Conservation (phyloP, 305 asterid species). For the Vinca major region DNA sequence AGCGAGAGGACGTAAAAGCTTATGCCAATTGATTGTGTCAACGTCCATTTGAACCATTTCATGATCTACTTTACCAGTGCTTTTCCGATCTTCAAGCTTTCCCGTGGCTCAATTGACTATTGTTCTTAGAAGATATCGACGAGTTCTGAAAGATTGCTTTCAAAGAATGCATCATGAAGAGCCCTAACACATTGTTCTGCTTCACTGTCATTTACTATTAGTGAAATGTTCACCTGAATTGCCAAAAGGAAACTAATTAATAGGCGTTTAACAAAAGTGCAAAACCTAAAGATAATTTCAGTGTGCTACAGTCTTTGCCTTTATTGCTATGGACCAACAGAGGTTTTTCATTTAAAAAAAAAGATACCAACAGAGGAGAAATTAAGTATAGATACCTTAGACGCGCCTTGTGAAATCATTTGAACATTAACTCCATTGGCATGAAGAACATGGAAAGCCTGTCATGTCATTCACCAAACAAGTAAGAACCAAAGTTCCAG, state of each 20-base stretch:
- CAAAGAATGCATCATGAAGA: conserved; percentile 74
- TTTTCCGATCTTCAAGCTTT: no score
- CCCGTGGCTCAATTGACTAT: no score
- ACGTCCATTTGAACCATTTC: conserved; percentile 15
- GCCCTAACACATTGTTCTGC: conserved; percentile 79
- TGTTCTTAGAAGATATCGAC: no score
- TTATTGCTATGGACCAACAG: not conserved
- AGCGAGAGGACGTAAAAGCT: no score
- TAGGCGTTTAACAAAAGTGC: not conserved
- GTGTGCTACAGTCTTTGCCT: no score
- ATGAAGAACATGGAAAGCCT: conserved; percentile 83
- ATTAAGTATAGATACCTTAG: conserved; percentile 31
- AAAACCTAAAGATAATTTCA: not conserved
- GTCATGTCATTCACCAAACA: conserved; percentile 13
- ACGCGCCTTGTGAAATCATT: conserved; percentile 98
- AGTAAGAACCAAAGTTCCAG: not conserved
- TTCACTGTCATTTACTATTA: conserved; percentile 82
- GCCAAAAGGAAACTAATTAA: not conserved
- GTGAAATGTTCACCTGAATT: conserved; percentile 61
- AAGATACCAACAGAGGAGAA: not conserved
- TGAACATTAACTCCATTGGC: conserved; percentile 68
- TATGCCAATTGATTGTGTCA: no score
- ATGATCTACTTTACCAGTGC: conserved; percentile 17
- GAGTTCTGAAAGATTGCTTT: conserved; percentile 27
- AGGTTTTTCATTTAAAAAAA: no score